These are phyloP conservation scores for Hymenotorrendiella dingleyae DNA, from an alignment of 2,329 filamentous ascomycete genomes.

Conservation along the genomic window DNA sequence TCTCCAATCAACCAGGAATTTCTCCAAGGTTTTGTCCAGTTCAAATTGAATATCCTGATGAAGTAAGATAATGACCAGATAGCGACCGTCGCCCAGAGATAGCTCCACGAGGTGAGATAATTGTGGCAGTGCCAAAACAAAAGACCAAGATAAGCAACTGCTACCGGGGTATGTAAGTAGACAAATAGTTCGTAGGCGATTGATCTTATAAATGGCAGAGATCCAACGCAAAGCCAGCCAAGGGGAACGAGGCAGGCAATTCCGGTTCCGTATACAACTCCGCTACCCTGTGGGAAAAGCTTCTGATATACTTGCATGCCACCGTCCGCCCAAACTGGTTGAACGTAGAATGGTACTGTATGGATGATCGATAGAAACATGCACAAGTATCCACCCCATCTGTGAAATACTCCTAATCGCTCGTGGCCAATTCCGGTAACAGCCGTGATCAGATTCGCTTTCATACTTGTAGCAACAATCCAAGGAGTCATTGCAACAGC, in stretches of 20 bases:
- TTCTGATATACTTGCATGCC: constrained; percentile 65
- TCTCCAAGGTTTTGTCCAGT: constrained; percentile 79
- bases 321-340: constrained; percentile 76
- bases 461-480: constrained; percentile 86
- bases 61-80: constrained; percentile 75
- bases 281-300: constrained; percentile 59
- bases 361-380: constrained; percentile 79
- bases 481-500: constrained; percentile 87
- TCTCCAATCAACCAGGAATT: constrained; percentile 83
- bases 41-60: constrained; percentile 74
- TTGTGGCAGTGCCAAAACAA: constrained; percentile 97
- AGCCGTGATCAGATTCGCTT: constrained; percentile 78
- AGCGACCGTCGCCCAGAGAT: constrained; percentile 73
- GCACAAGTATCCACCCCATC: constrained; percentile 85
- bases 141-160: constrained; percentile 72
- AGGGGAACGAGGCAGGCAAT: constrained; percentile 77
- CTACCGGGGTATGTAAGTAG: constrained; percentile 73
- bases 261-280: constrained; percentile 79
- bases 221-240: constrained; percentile 77
- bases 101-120: constrained; percentile 83
- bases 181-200: constrained; percentile 84
- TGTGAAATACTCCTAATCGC: constrained; percentile 84
- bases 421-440: constrained; percentile 90
- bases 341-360: constrained; percentile 82
- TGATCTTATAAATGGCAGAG: constrained; percentile 70